Base-by-base conservation (phyloP, 2,329 filamentous ascomycete genomes). In the Ophidiomyces ophidiicola region DNA sequence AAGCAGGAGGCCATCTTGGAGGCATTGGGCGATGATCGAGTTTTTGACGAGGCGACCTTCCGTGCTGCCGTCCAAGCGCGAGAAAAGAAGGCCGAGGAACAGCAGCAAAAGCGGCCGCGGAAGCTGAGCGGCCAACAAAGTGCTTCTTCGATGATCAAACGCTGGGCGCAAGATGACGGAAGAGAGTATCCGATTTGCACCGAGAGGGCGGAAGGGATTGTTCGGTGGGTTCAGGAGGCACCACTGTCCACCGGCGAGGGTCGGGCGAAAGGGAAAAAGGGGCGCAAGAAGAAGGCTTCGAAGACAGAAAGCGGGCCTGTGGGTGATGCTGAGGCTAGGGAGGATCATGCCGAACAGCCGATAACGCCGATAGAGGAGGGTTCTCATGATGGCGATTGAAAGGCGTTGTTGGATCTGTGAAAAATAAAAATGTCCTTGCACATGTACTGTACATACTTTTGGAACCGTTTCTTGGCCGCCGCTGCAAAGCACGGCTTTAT, bases 141-240 rank as follows among this genome's bases (percentile, higher is more conserved):
- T 42, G 39, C 48, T 48, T 40, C 45, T 53, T 26, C 36, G 2
- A 23, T 39, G n/a, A 36, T 38, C 18, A 77, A 76, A 50, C 62
- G 74, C 6, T 80, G 75, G 75, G 70, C 72, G 4, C 68, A 74
- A 41, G 77, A 80, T 37, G 74, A 79, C 44, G 72, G 70, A 0
- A 75, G 74, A 50, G 79, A 84, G 47, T 82, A 81, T 54, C 74
- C 75, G 2, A 76, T 83, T 46, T 68, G 71, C 12, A 82, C 80
- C 1, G 78, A 82, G 46, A 70, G 82, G 15, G 81, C 82, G 0
- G 69, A 75, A 33, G 71, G 73, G 12, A 74, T 88, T 42, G 72
- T 76, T 0, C 62, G 72, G 29, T 90, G 83, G 82, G 71, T 88
- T 15, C 61, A 62, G 34, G 69, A 78, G 42, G 75, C 72, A 1